Base-by-base conservation (phyloP, 768 basidiomycete genomes). In the Steccherinum ochraceum region DNA sequence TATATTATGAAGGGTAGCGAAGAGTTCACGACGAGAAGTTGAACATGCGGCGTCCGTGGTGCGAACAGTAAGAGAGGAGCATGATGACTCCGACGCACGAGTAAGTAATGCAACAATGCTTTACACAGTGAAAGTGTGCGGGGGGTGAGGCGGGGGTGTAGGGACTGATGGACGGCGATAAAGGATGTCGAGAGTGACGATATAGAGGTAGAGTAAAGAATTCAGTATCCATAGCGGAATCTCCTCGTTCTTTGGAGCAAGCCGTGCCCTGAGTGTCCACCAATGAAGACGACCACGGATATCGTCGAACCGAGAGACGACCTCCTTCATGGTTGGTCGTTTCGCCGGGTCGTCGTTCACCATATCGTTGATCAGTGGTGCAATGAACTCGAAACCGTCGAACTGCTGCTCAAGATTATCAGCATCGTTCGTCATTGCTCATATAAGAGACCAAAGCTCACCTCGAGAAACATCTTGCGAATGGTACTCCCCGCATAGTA, bases 401-500 rank as follows among this genome's bases (percentile, higher is more conserved):
- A 54, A 59, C 20, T 45, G 49, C 60, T 64, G 50, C 39, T 25
- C 24, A 5, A 41, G n/a, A 49, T 4, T 0, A 21, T 18, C 7
- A 24, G 21, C 2, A 25, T 5, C 12, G 19, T 12, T 4, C 12
- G 4, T 35, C 12, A 12, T 12, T 7, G 16, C 7, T 35, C 30
- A 7, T 7, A 35, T 7, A 35, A 7, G 7, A 35, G 30, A 16
- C 30, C 7, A 7, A 35, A 35, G 7, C 11, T 3, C 18, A 65
- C 69, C 24, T 60, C 41, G 12, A 66, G 5, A 27, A 71, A 65
- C 4, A 58, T 23, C 23, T 51, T 42, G 4, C 60, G 55, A 16
- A 72, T 59, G 10, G 65, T 27, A 30, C 70, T 69, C 0, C 67
- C 70, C 13, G 71, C 24, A 25, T 61, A 64, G 49, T 69, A 70